Percentiles rank a stretch among this genome's conserved stretches.
These are phyloP conservation scores for Podochytrium sp. DNA, from an alignment of 192 early-diverging fungal species.

Conservation along the genomic window DNA sequence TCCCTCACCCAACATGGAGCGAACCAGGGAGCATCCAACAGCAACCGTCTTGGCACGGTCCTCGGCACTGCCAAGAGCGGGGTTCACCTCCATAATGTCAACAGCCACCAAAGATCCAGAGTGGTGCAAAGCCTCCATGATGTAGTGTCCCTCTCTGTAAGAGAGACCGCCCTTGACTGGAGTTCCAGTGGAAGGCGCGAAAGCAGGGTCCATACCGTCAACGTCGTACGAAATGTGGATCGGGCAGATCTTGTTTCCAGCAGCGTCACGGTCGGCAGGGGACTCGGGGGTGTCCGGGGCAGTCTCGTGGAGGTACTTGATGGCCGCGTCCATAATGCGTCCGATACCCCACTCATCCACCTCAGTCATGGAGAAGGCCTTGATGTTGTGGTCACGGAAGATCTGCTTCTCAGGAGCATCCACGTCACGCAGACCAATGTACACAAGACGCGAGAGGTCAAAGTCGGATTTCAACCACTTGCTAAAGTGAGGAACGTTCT, in stretches of 20 bases:
- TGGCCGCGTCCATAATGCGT: slow-evolving; percentile 87
- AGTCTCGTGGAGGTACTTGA: slow-evolving; percentile 80
- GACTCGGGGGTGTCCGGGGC: neutral
- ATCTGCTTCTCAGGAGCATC: slow-evolving; percentile 88
- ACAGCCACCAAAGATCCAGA: slow-evolving; percentile 88
- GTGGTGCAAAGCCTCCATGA: slow-evolving; percentile 80
- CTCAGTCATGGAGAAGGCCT: slow-evolving; percentile 95
- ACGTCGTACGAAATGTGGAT: slow-evolving; percentile 67
- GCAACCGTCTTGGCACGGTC: slow-evolving; percentile 76
- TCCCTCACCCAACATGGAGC: slow-evolving; percentile 82
- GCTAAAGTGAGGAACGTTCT: slow-evolving; percentile 62
- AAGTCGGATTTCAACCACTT: slow-evolving; percentile 83
- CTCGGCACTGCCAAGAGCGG: slow-evolving; percentile 76
- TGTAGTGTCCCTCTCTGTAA: slow-evolving; percentile 97
- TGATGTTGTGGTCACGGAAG: slow-evolving; percentile 80
- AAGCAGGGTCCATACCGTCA: slow-evolving; percentile 91
- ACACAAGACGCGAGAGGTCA: slow-evolving; percentile 77
- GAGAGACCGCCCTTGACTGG: slow-evolving; percentile 93
- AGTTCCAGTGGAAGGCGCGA: slow-evolving; percentile 93
- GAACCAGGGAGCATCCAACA: slow-evolving; percentile 83
- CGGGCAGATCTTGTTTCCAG: slow-evolving; percentile 24
- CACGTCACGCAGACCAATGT: slow-evolving; percentile 95
- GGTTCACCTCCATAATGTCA: slow-evolving; percentile 97
- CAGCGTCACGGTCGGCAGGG: slow-evolving; percentile 13
- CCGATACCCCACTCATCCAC: slow-evolving; percentile 95